phyloP scores from a whole-genome alignment of 176 grass and related monocot genomes.

The Hyparrhenia diplandra region DNA sequence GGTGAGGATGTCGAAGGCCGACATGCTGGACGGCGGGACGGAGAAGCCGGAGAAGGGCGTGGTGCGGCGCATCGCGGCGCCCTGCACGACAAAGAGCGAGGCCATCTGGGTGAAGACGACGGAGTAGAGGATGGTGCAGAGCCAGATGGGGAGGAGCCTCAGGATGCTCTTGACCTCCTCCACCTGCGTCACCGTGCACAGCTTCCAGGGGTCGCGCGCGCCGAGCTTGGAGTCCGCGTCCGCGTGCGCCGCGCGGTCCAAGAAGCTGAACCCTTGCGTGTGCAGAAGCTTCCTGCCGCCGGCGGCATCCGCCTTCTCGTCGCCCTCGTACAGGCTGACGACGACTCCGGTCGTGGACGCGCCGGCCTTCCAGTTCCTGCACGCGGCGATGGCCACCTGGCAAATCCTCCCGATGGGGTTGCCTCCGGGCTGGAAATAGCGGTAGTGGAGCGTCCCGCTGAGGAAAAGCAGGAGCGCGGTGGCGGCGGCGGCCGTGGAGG shows the following conservation, averaged over 20 bases:
- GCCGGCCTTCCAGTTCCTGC: constrained; percentile 68
- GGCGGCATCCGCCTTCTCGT: constrained; percentile 41
- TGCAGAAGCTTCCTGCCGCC: constrained; percentile 51
- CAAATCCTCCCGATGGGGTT: constrained; percentile 61
- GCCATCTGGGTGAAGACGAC: constrained; percentile 99
- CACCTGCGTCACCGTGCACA: constrained; percentile 90
- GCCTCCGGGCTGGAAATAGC: constrained; percentile 52
- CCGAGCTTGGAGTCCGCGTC: constrained; percentile 9
- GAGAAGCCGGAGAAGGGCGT: constrained; percentile 43
- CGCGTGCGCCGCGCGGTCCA: constrained; percentile 70
- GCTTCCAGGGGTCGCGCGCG: constrained; percentile 51
- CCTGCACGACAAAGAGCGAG: constrained; percentile 93
- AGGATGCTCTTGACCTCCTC: constrained; percentile 91
- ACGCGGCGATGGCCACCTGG: constrained; percentile 63
- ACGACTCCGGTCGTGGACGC: neutral
- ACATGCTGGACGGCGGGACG: constrained; percentile 87
- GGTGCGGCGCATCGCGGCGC: constrained; percentile 69
- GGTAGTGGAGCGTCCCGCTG: constrained; percentile 46
- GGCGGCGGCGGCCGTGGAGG: constrained; percentile 53
- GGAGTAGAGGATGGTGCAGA: constrained; percentile 97
- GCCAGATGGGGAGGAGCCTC: constrained; percentile 83
- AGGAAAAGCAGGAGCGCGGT: constrained; percentile 64
- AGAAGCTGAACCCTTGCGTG: constrained; percentile 57
- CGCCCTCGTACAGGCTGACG: constrained; percentile 59
- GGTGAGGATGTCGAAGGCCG: constrained; percentile 78